phyloP scores from a whole-genome alignment of 257 asterid species.

The Solanum bulbocastanum region DNA sequence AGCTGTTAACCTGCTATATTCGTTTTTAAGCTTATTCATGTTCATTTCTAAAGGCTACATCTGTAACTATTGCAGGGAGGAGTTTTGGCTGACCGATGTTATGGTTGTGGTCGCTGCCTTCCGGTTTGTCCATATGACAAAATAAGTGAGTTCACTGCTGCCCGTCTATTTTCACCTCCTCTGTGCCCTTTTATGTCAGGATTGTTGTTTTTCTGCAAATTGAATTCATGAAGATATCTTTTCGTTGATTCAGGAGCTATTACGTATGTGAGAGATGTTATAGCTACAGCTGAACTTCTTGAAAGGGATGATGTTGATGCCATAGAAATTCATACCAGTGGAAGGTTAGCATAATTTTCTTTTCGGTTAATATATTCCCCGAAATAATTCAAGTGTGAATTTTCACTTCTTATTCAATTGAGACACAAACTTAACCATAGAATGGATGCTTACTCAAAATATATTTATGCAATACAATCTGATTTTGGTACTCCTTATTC shows the following conservation, averaged over 20 bases:
- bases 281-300: conserved; percentile 71
- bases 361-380: background rate
- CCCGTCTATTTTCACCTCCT: background rate
- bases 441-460: background rate
- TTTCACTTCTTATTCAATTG: background rate
- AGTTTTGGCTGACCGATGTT: conserved; percentile 78
- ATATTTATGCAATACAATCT: background rate
- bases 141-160: conserved; percentile 44
- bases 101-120: conserved; percentile 97
- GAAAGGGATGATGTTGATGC: conserved; percentile 57
- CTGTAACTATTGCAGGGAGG: conserved; percentile 40
- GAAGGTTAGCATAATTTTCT: conserved; percentile 42
- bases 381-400: background rate
- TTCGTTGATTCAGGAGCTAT: conserved; percentile 39
- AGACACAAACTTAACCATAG: background rate
- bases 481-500: background rate
- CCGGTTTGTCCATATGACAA: conserved; percentile 83
- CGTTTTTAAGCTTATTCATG: background rate
- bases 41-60: background rate
- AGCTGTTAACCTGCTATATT: background rate
- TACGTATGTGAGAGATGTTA: conserved; percentile 56
- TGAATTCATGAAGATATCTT: background rate
- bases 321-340: conserved; percentile 82
- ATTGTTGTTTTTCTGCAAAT: background rate
- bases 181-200: background rate